A percentile compares a stretch with the other conserved stretches of the same genome.
These are phyloP conservation scores for Pseudogymnoascus destructans DNA, from an alignment of 2,329 filamentous ascomycete species.

Conservation along the genomic window DNA sequence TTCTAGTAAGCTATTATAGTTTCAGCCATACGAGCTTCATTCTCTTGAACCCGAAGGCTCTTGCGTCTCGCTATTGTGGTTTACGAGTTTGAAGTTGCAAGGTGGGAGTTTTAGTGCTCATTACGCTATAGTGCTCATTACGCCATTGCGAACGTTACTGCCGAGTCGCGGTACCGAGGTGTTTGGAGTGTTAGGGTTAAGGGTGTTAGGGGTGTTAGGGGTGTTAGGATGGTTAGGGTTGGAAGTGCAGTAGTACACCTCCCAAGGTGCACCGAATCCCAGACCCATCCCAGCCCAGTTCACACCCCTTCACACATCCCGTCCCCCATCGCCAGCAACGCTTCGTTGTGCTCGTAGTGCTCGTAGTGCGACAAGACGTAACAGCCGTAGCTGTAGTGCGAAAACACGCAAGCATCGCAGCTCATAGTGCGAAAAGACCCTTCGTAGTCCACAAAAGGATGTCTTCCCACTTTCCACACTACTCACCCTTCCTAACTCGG, in stretches of 20 bases:
- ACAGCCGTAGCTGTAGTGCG: background rate
- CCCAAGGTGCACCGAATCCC: background rate
- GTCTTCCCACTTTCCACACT: background rate
- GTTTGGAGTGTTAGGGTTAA: too few relatives aligned
- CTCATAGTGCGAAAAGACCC: background rate
- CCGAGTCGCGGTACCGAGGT: too few relatives aligned
- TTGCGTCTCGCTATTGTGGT: too few relatives aligned
- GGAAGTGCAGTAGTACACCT: background rate
- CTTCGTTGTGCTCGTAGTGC: background rate
- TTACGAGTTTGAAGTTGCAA: too few relatives aligned
- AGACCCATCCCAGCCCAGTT: background rate
- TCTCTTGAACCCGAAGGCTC: too few relatives aligned
- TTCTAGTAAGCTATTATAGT: too few relatives aligned
- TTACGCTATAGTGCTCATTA: too few relatives aligned
- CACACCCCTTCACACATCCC: background rate
- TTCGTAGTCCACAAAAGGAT: background rate
- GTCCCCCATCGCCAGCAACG: background rate
- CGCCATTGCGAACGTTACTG: too few relatives aligned
- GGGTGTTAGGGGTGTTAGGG: background rate
- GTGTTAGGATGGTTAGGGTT: background rate
- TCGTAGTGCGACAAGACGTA: background rate
- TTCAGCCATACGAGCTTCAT: too few relatives aligned
- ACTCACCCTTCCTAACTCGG: too few relatives aligned
- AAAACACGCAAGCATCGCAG: background rate
- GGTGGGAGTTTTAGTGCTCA: too few relatives aligned